Evolutionary conservation across 345 rosid species (phyloP), one percentile per base, ranked within the genome.

Genomic region (Linum tenue): DNA sequence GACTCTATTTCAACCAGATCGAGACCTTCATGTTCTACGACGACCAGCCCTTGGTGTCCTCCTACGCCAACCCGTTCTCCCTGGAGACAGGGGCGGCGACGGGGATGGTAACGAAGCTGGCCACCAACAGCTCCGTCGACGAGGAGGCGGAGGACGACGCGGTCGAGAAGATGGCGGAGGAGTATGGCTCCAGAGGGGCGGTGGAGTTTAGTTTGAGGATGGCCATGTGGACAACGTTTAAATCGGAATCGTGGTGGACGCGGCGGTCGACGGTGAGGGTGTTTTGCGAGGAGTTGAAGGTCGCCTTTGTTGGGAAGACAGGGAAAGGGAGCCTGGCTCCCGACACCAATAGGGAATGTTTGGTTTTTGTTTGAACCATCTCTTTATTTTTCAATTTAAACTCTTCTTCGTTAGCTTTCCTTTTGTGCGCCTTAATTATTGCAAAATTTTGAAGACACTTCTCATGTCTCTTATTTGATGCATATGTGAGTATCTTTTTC

Each of bases 1-100:
- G 83, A 17, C 44, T 84, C 41, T 75, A 81, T 78, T 86, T 84
- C 53, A 82, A 81, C 31, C 68, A 77, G 4, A 78, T 88, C 66
- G 82, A 85, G 14, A 84, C 79, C 1, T 77, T 73, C 62, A 79
- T 84, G 14, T 77, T 67, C 60, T 85, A 76, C 0, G 82, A 70
- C 58, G 62, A 70, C 0, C 12, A 74, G 22, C 42, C 41, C n/a
- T 64, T 85, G 35, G 80, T 70, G 0, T 39, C 63, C 7, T 37
- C 76, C 56, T 59, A 37, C 9, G 55, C 53, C 37, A 56, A 57
- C 2, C 70, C 82, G 0, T 65, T 77, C 41, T 5, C 35, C 12
- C 7, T 83, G 61, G 70, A 60, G 0, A 70, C 39, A 7, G 10
- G 68, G 48, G 62, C 67, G 3, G 69, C 55, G 8, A 31, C n/a